Conservation (phyloP, 1,139 yeast genomes). For the Suhomyces atakaporum region DNA sequence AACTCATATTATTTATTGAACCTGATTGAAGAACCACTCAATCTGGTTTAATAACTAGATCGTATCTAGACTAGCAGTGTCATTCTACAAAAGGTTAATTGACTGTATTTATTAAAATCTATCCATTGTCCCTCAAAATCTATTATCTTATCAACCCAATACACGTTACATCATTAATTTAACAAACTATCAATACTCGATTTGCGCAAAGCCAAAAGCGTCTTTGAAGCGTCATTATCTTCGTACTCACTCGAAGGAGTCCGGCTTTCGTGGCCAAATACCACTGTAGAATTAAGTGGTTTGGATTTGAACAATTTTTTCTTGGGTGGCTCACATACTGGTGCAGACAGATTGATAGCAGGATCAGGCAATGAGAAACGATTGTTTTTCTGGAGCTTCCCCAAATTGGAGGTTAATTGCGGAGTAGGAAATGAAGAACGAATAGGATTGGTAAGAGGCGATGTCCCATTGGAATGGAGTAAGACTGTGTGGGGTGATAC, state of each 20-base stretch:
- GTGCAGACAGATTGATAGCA: constrained; percentile 26
- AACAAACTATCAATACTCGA: constrained; percentile 46
- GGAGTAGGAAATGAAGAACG: constrained; percentile 10
- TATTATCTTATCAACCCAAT: too few relatives aligned
- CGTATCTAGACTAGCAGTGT: too few relatives aligned
- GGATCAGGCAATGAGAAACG: constrained; percentile 44
- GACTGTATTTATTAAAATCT: too few relatives aligned
- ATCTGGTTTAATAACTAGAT: too few relatives aligned
- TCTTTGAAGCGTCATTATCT: constrained; percentile 40
- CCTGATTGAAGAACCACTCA: too few relatives aligned
- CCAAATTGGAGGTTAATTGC: constrained; percentile 7
- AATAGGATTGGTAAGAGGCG: constrained; percentile 18
- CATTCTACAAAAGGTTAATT: too few relatives aligned
- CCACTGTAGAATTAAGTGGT: constrained; percentile 23
- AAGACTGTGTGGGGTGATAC: constrained; percentile 14
- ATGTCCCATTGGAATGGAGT: constrained; percentile 12
- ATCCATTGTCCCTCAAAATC: too few relatives aligned
- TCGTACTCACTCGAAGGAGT: constrained; percentile 15
- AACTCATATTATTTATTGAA: too few relatives aligned
- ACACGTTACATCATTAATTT: too few relatives aligned
- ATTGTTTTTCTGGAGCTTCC: constrained; percentile 5
- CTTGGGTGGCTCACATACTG: constrained; percentile 23
- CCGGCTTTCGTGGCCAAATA: constrained; percentile 14
- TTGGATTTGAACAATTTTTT: constrained; percentile 30
- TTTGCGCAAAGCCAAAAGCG: constrained; percentile 46